Evolutionary conservation across 169 alveolate genomes (phyloP).

Genomic region (Eimeria sp.): DNA sequence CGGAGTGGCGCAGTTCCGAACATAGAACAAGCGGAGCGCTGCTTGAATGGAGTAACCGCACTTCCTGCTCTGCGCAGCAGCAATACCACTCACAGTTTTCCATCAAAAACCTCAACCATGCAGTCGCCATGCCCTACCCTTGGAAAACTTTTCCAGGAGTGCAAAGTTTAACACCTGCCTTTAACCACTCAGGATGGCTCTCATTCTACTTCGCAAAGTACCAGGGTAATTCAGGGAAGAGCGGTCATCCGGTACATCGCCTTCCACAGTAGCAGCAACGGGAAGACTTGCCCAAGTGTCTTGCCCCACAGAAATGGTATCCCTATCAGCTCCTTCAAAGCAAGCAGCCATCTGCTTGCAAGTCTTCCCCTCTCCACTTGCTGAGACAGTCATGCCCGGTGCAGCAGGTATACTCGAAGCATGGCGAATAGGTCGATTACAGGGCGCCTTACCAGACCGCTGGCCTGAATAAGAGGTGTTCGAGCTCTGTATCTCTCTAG

Average conservation of each 20-base stretch:
- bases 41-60: slow-evolving; percentile 29
- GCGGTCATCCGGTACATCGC: not conserved
- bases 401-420: not conserved
- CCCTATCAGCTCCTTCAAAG: not conserved
- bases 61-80: slow-evolving; percentile 20
- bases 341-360: not conserved
- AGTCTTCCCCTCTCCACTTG: not conserved
- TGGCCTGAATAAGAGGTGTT: not conserved
- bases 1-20: slow-evolving; percentile 21
- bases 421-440: not conserved
- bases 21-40: slow-evolving; percentile 38
- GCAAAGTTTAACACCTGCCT: not conserved
- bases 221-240: not conserved
- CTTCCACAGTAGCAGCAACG: not conserved
- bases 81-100: not conserved
- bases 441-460: not conserved
- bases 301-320: not conserved
- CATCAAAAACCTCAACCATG: not conserved
- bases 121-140: not conserved
- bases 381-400: not conserved
- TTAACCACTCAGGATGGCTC: not conserved
- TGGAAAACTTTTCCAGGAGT: not conserved
- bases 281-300: not conserved
- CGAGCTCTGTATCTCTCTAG: not conserved
- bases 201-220: not conserved